Evolutionary conservation across 192 early-diverging fungal species (phyloP).

Genomic region (Rhizophagus clarus): DNA sequence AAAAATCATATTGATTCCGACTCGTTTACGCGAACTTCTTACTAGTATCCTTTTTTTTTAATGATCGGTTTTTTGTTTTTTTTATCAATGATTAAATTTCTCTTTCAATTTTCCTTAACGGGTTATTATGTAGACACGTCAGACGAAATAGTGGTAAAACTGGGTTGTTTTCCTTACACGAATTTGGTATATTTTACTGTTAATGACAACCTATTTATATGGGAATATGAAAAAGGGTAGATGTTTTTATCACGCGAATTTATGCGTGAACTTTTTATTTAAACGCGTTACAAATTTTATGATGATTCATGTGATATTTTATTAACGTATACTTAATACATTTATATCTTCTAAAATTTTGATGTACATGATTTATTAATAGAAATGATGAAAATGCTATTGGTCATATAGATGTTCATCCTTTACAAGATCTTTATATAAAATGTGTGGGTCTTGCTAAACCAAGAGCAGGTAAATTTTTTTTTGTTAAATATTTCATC

Average conservation of each 20-base stretch:
- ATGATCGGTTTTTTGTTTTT: neutral
- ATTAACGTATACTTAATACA: too few species aligned
- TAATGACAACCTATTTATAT: slow-evolving; percentile 18
- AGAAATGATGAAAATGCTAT: slow-evolving; percentile 16
- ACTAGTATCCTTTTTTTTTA: neutral
- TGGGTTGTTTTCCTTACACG: slow-evolving; percentile 18
- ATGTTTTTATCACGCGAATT: neutral
- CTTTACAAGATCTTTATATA: neutral
- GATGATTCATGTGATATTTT: too few species aligned
- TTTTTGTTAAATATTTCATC: neutral
- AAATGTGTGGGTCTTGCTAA: slow-evolving; percentile 17
- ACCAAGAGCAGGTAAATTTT: neutral
- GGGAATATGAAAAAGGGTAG: slow-evolving; percentile 24
- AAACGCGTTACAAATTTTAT: neutral
- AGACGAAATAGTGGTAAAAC: neutral
- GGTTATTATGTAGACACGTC: neutral
- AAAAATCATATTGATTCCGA: neutral
- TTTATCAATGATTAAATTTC: neutral
- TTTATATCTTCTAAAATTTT: neutral
- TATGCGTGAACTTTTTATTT: neutral
- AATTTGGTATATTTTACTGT: slow-evolving; percentile 9
- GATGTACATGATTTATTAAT: neutral
- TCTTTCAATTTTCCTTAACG: neutral
- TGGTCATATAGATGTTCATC: slow-evolving; percentile 13
- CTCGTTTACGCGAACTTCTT: slow-evolving; percentile 12